A percentile compares a stretch with the other conserved stretches of the same genome.
Conservation (phyloP, 352 stramenopile species). For the Globisporangium yorkense region DNA sequence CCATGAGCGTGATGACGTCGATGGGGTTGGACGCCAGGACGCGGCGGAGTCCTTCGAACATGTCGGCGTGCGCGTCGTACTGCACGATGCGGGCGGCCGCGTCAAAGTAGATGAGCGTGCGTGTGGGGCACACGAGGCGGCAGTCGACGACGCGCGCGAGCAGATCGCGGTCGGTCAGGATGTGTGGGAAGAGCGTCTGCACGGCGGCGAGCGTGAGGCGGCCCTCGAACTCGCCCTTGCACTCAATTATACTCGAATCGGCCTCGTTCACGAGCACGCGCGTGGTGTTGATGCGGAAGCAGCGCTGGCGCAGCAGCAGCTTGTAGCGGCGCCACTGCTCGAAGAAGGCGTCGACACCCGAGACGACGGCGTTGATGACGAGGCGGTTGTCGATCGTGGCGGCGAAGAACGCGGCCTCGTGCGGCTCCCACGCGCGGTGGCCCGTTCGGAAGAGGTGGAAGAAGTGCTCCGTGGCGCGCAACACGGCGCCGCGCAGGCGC, state of each 20-base stretch:
- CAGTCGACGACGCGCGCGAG: conserved; percentile 7
- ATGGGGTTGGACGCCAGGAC: conserved; percentile 15
- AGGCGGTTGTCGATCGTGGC: conserved; percentile 20
- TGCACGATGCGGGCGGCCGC: conserved; percentile 13
- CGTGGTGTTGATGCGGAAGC: conserved; percentile 13
- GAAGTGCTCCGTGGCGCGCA: conserved; percentile 18
- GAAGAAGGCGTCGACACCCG: conserved; percentile 20
- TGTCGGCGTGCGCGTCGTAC: conserved; percentile 29
- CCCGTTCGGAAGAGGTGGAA: conserved; percentile 28
- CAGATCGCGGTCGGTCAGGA: background rate
- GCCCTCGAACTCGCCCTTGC: conserved; percentile 5
- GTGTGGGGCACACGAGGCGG: conserved; percentile 15
- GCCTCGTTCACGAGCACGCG: conserved; percentile 15
- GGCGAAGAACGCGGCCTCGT: conserved; percentile 18
- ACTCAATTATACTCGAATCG: conserved; percentile 8
- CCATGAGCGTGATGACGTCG: conserved; percentile 18
- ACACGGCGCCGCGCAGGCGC: background rate
- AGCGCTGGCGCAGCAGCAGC: conserved; percentile 23
- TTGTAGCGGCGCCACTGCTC: conserved; percentile 47
- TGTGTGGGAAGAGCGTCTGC: conserved; percentile 10
- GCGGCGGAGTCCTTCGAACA: conserved; percentile 25
- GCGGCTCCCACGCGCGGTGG: conserved; percentile 7
- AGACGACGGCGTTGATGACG: conserved; percentile 12
- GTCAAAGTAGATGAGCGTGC: conserved; percentile 30
- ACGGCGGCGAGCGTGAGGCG: conserved; percentile 9